Conservation (phyloP, 331 rosid genomes). For the Rhamnella rubrinervis region DNA sequence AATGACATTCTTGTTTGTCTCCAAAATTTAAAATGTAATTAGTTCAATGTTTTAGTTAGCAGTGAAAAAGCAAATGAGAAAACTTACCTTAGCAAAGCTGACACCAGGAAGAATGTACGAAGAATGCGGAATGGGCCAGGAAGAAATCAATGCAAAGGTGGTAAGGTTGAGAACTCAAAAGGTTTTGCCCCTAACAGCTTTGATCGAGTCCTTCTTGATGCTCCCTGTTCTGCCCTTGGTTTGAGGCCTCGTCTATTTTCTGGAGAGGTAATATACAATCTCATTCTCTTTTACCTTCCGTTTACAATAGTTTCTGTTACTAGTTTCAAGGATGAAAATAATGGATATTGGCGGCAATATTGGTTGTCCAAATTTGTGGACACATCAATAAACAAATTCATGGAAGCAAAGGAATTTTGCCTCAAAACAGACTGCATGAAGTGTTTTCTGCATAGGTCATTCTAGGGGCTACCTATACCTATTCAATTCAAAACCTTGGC, state of each 20-base stretch:
- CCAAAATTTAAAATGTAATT: constrained; percentile 28
- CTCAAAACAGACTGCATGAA: too few species aligned
- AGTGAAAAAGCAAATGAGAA: constrained; percentile 43
- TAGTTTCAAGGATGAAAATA: too few species aligned
- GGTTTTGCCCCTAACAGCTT: constrained; percentile 85
- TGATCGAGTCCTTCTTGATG: constrained; percentile 97
- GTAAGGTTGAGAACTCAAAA: constrained; percentile 69
- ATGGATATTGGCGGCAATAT: too few species aligned
- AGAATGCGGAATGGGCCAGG: constrained; percentile 80
- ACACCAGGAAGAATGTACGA: constrained; percentile 59
- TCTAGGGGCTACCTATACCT: too few species aligned
- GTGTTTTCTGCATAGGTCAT: too few species aligned
- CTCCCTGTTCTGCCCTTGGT: constrained; percentile 97
- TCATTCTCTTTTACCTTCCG: neutral
- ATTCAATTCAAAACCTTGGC: too few species aligned
- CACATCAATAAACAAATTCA: too few species aligned
- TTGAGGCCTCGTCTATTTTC: constrained; percentile 90
- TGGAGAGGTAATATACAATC: constrained; percentile 64
- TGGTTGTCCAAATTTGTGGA: too few species aligned
- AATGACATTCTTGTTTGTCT: constrained; percentile 4
- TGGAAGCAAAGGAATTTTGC: too few species aligned
- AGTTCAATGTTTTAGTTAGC: constrained; percentile 39
- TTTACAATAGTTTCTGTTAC: neutral
- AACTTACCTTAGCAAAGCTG: constrained; percentile 70
- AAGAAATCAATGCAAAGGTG: constrained; percentile 73